Evolutionary conservation across 352 stramenopile genomes (phyloP).

Genomic region (Pythium angustatum): DNA sequence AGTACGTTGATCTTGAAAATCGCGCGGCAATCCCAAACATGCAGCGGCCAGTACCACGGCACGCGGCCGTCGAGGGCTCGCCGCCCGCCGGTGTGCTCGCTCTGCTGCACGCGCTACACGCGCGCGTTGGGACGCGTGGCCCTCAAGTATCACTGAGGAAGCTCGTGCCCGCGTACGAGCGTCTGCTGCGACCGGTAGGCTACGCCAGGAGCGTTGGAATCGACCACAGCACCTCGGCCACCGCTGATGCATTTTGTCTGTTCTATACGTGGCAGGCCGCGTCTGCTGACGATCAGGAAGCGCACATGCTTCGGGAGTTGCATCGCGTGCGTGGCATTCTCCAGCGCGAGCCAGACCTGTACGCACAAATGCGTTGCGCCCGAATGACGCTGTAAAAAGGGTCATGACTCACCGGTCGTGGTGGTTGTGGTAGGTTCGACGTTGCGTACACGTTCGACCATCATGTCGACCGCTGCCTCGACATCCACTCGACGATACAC

Average conservation of each 20-base stretch:
- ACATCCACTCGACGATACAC: background rate
- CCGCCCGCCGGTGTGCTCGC: constrained; percentile 30
- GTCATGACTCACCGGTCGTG: background rate
- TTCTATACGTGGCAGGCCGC: background rate
- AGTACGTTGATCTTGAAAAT: background rate
- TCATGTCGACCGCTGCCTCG: constrained; percentile 21
- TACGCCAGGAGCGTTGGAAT: background rate
- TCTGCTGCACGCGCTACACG: constrained; percentile 47
- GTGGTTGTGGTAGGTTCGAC: constrained; percentile 17
- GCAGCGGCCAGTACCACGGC: no score
- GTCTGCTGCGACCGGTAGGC: constrained; percentile 53
- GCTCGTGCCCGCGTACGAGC: constrained; percentile 45
- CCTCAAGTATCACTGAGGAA: constrained; percentile 32
- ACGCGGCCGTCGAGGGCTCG: no score
- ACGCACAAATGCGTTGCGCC: background rate
- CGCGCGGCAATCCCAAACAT: no score
- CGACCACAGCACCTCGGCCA: background rate
- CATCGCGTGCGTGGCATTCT: constrained; percentile 18
- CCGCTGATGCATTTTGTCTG: background rate
- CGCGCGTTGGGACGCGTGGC: constrained; percentile 24
- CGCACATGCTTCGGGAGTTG: constrained; percentile 10
- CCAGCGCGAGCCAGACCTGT: constrained; percentile 23
- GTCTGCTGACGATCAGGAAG: background rate
- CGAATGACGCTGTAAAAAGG: no score
- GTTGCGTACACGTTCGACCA: constrained; percentile 18